phyloP scores from a whole-genome alignment of 2,329 filamentous ascomycete species.

The Lachnellula cervina region DNA sequence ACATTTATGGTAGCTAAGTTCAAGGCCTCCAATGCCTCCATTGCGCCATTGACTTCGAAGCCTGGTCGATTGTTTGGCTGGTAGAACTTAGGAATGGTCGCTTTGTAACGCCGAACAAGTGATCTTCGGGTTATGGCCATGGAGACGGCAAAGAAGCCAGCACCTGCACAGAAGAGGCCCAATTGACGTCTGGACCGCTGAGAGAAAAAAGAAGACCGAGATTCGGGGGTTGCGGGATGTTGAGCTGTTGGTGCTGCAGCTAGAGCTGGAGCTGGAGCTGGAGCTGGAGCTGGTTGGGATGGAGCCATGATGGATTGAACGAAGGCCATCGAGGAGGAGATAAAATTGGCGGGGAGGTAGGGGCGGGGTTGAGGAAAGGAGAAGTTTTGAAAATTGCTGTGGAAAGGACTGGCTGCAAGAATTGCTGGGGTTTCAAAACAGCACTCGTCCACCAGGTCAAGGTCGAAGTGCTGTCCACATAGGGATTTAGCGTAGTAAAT shows the following conservation, averaged over 20 bases:
- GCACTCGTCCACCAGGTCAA: no score
- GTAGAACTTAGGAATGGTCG: constrained; percentile 67
- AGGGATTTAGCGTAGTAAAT: no score
- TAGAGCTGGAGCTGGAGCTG: constrained; percentile 2
- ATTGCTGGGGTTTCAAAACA: neutral
- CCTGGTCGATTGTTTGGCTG: constrained; percentile 52
- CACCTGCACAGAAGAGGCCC: constrained; percentile 67
- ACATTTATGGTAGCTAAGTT: constrained; percentile 86
- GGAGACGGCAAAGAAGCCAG: constrained; percentile 70
- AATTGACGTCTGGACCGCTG: constrained; percentile 49
- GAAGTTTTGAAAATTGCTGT: neutral
- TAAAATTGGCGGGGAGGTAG: neutral
- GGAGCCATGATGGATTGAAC: constrained; percentile 19
- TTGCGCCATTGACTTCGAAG: constrained; percentile 53
- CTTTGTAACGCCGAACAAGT: constrained; percentile 56
- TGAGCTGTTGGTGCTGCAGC: neutral
- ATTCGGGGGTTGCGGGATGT: constrained; percentile 6
- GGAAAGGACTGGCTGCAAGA: neutral
- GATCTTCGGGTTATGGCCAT: constrained; percentile 67
- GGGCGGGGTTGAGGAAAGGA: neutral
- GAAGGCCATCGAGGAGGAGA: constrained; percentile 17
- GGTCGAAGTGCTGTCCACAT: no score
- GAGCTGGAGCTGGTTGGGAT: constrained; percentile 5
- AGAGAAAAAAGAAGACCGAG: constrained; percentile 27
- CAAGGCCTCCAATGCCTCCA: constrained; percentile 78